phyloP scores from a whole-genome alignment of 2,329 filamentous ascomycete species.

The Chaetoscypha palmicola region DNA sequence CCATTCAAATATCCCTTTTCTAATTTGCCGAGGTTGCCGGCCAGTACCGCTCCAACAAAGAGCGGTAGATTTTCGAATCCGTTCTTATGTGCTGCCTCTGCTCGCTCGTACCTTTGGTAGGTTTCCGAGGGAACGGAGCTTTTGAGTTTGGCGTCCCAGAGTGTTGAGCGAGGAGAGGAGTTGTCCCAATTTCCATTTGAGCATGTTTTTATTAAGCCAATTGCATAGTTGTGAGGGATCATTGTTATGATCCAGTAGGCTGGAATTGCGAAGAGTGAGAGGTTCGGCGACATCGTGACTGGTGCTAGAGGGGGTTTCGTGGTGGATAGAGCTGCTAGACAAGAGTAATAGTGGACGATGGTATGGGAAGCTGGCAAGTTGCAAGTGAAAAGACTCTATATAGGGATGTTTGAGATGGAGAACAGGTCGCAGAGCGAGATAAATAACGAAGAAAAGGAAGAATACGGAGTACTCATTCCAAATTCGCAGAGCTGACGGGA shows the following conservation, averaged over 20 bases:
- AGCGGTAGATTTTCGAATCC: constrained; percentile 40
- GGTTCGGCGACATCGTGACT: background rate
- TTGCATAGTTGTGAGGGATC: constrained; percentile 35
- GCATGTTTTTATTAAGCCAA: constrained; percentile 27
- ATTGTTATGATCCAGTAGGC: constrained; percentile 37
- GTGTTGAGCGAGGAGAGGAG: constrained; percentile 35
- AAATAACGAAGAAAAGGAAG: too few relatives aligned
- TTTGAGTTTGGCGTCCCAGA: constrained; percentile 32
- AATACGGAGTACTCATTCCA: too few relatives aligned
- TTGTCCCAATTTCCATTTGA: constrained; percentile 37
- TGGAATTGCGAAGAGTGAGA: constrained; percentile 34
- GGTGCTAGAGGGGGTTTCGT: too few relatives aligned
- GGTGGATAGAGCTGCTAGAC: too few relatives aligned
- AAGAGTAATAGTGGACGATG: too few relatives aligned
- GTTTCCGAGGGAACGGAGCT: constrained; percentile 32
- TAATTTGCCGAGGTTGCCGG: constrained; percentile 36
- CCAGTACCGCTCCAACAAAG: constrained; percentile 37
- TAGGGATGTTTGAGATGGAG: too few relatives aligned
- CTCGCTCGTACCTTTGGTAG: constrained; percentile 38
- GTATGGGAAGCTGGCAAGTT: too few relatives aligned
- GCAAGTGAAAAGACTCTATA: too few relatives aligned
- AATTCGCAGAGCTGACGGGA: too few relatives aligned
- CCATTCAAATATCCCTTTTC: constrained; percentile 16
- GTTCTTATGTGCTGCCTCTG: constrained; percentile 39
- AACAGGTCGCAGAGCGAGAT: too few relatives aligned